phyloP scores from a whole-genome alignment of 257 asterid species.

The Salvia miltiorrhiza region DNA sequence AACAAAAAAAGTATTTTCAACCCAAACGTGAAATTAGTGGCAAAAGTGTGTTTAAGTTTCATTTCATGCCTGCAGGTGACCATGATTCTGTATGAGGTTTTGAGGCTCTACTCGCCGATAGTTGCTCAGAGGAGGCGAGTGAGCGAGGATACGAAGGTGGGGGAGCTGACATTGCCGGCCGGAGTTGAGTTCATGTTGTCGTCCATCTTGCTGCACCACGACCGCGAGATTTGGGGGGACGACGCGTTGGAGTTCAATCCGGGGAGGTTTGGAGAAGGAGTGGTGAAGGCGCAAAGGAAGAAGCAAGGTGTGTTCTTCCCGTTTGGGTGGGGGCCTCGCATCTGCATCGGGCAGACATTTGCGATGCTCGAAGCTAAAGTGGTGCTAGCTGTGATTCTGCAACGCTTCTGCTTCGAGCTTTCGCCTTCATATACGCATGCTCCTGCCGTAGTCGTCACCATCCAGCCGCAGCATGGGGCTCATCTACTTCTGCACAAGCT shows the following conservation, averaged over 20 bases:
- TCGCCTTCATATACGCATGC: too few species aligned
- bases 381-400: constrained; percentile 32
- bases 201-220: constrained; percentile 17
- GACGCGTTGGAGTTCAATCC: constrained; percentile 37
- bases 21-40: too few species aligned
- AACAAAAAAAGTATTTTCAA: too few species aligned
- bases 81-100: constrained; percentile 18
- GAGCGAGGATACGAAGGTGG: constrained; percentile 23
- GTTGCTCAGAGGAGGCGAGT: not conserved
- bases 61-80: not conserved
- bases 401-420: too few species aligned
- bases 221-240: constrained; percentile 37
- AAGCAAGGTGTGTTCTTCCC: constrained; percentile 22
- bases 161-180: constrained; percentile 16
- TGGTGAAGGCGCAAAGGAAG: constrained; percentile 28
- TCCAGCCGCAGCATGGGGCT: constrained; percentile 37
- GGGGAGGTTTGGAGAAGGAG: constrained; percentile 34
- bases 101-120: constrained; percentile 34
- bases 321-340: constrained; percentile 38
- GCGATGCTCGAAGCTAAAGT: constrained; percentile 32
- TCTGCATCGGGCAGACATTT: constrained; percentile 34
- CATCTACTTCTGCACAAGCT: constrained; percentile 16
- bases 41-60: too few species aligned
- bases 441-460: not conserved
- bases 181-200: constrained; percentile 16